Evolutionary conservation across 164 flowering plant species (phyloP), one percentile per base, ranked within the genome.

Genomic region (Buxus sempervirens): DNA sequence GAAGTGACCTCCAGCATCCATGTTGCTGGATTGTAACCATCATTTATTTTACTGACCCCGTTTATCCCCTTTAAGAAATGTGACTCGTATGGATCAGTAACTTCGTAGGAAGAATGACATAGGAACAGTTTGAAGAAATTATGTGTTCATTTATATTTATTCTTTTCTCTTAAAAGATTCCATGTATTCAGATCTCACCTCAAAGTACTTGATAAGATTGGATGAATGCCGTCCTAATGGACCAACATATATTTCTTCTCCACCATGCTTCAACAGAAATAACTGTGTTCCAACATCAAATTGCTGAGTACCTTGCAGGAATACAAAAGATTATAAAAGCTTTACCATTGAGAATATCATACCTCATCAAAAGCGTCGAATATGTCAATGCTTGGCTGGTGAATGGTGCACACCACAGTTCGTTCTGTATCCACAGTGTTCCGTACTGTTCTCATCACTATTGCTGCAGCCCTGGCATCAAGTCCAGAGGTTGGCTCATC

Each of bases 231-330:
- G 79, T 19, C 82, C 82, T 28, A 80, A 22, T 15, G 78, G 76
- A 28, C 83, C 81, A 8, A 62, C 78, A 38, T 76, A 81, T 26
- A 81, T 76, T 69, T 75, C 77, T 60, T 76, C 49, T 66, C 84
- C 84, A 57, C 84, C 84, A 38, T 78, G 75, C 60, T 81, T 81
- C 79, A 81, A 57, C 18, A 81, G 63, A 56, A 77, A 71, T 56
- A 81, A 76, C 79, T 80, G 74, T 42, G 62, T 56, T 1, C 6
- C n/a, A 36, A 21, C 51, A 58, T 27, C 6, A 23, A 55, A 7
- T 20, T 13, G n/a, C 16, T 63, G 22, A 58, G 9, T 60, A 27
- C 32, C 20, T 15, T 2, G 19, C 16, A 60, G 5, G n/a, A 9
- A 28, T 1, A 18, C 0, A 21, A 16, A 28, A 60, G 4, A 1